These are phyloP conservation scores for Aspergillus sp. DNA, from an alignment of 2,329 filamentous ascomycete species.

Conservation along the genomic window DNA sequence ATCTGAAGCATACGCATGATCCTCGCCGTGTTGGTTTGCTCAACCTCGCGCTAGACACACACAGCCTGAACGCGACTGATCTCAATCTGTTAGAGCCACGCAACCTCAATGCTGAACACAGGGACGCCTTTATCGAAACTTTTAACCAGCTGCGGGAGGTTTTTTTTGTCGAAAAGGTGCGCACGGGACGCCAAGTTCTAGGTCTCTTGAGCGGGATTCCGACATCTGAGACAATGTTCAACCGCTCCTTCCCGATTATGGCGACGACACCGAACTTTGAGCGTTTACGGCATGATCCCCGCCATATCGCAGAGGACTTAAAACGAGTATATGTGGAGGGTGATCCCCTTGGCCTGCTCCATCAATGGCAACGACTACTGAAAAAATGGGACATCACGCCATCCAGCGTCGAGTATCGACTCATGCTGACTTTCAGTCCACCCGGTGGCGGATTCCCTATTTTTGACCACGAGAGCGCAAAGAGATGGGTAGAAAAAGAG, in stretches of 20 bases:
- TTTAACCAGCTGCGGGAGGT: not conserved
- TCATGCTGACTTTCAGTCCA: not conserved
- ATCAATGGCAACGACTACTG: not conserved
- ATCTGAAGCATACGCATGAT: not conserved
- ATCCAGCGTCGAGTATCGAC: not conserved
- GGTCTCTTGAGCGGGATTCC: not conserved
- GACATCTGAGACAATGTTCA: not conserved
- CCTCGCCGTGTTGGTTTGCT: not conserved
- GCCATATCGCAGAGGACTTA: not conserved
- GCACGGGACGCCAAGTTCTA: not conserved
- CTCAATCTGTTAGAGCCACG: not conserved
- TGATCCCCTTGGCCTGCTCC: not conserved
- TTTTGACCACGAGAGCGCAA: not conserved
- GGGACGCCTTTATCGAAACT: not conserved
- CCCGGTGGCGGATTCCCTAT: not conserved
- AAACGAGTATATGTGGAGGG: not conserved
- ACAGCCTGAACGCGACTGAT: not conserved
- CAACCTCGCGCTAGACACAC: not conserved
- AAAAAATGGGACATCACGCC: not conserved
- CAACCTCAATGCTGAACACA: not conserved
- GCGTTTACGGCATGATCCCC: not conserved
- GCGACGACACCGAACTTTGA: not conserved
- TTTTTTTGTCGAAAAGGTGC: not conserved
- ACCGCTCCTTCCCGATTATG: not conserved
- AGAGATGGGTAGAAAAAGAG: not conserved